Evolutionary conservation across 495 filamentous ascomycete species (phyloP).

Genomic region (Amphirosellinia nigrospora): DNA sequence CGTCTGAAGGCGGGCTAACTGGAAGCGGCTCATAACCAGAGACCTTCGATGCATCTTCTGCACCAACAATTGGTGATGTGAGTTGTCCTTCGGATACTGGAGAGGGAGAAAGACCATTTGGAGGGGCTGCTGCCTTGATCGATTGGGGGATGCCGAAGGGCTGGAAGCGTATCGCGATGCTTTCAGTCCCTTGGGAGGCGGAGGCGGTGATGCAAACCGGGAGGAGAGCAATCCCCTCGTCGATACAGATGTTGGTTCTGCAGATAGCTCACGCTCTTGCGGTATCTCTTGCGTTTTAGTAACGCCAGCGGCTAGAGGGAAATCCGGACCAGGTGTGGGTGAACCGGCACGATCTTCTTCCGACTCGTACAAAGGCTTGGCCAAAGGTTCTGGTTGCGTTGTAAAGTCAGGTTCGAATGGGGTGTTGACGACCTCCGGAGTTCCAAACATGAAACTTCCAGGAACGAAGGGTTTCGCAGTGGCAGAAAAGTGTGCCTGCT

Average conservation of each 20-base stretch:
- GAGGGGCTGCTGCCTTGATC: constrained; percentile 31
- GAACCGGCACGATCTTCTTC: constrained; percentile 49
- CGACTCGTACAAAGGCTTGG: constrained; percentile 50
- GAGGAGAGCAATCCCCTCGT: constrained; percentile 32
- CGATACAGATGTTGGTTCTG: constrained; percentile 27
- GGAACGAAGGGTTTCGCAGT: constrained; percentile 71
- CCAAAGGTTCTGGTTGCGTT: constrained; percentile 35
- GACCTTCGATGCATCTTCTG: constrained; percentile 35
- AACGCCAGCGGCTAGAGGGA: constrained; percentile 26
- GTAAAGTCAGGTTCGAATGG: constrained; percentile 33
- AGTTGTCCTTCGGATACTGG: constrained; percentile 32
- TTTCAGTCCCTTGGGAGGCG: constrained; percentile 42
- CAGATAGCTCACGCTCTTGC: constrained; percentile 29
- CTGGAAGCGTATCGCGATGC: constrained; percentile 50
- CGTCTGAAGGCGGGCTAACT: constrained; percentile 37
- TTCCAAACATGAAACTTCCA: constrained; percentile 53
- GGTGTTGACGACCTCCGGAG: constrained; percentile 21
- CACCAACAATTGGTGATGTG: constrained; percentile 28
- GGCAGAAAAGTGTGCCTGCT: constrained; percentile 68
- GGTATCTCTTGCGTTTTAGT: constrained; percentile 34
- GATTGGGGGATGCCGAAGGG: constrained; percentile 45
- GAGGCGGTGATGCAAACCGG: constrained; percentile 40
- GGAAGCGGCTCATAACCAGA: constrained; percentile 39
- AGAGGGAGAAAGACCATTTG: constrained; percentile 41
- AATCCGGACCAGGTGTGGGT: constrained; percentile 42